A percentile compares a stretch with the other conserved stretches of the same genome.
Conservation (phyloP, 768 basidiomycete genomes). For the Kwoniella botswanensis region DNA sequence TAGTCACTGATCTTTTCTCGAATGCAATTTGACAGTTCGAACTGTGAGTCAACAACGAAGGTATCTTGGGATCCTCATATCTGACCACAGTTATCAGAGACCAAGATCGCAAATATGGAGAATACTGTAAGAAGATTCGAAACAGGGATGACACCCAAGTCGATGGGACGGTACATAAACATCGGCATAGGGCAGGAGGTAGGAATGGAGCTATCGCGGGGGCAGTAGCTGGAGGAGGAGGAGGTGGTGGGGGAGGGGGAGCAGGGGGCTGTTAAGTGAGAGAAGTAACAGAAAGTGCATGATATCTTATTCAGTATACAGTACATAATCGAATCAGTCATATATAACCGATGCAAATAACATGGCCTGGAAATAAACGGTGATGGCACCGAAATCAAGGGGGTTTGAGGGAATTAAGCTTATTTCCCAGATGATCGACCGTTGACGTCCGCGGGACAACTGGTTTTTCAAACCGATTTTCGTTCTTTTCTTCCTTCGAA, state of each 20-base stretch:
- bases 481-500: neutral
- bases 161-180: neutral
- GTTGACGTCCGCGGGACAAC: neutral
- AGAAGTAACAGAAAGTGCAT: too few species aligned
- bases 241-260: neutral
- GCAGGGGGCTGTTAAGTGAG: too few species aligned
- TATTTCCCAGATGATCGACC: neutral
- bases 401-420: neutral
- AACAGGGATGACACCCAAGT: neutral
- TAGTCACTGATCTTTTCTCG: neutral
- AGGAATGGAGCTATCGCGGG: neutral
- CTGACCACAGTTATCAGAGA: neutral
- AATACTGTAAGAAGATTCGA: constrained; percentile 3
- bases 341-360: neutral
- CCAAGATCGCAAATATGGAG: constrained; percentile 5
- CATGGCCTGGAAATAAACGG: constrained; percentile 1
- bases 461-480: neutral
- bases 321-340: too few species aligned
- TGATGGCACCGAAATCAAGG: neutral
- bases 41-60: neutral
- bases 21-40: neutral
- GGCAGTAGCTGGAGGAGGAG: neutral
- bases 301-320: too few species aligned
- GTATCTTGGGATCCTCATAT: neutral
- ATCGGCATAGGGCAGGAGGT: neutral